These are phyloP conservation scores for Sistotremastrum niveocremeum DNA, from an alignment of 768 basidiomycete genomes.

Conservation along the genomic window DNA sequence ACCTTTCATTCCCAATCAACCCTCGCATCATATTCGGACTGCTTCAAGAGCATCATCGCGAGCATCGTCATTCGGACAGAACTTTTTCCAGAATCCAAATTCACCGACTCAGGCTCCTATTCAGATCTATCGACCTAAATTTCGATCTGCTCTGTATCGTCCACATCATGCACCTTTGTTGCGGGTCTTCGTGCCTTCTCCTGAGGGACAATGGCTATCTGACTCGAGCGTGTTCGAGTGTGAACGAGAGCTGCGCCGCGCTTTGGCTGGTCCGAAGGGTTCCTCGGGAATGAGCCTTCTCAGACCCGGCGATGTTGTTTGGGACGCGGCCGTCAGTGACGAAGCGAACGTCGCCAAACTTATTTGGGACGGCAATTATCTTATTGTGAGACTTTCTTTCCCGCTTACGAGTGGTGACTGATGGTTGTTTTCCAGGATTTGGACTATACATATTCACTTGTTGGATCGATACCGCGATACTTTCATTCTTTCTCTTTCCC, in stretches of 20 bases:
- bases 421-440: slow-evolving; percentile 43
- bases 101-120: slow-evolving; percentile 4
- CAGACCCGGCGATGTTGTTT: slow-evolving; percentile 69
- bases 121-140: slow-evolving; percentile 13
- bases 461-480: slow-evolving; percentile 70
- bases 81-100: slow-evolving; percentile 1
- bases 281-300: slow-evolving; percentile 28
- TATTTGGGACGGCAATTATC: slow-evolving; percentile 81
- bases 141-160: slow-evolving; percentile 61
- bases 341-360: slow-evolving; percentile 75
- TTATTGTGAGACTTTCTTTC: slow-evolving; percentile 45
- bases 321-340: slow-evolving; percentile 78
- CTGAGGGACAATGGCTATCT: slow-evolving; percentile 77
- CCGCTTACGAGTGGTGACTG: slow-evolving; percentile 5
- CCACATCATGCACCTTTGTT: slow-evolving; percentile 61
- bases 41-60: slow-evolving; percentile 57
- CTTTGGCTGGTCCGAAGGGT: slow-evolving; percentile 30
- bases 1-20: neutral
- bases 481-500: slow-evolving; percentile 69
- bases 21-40: neutral
- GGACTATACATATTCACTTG: slow-evolving; percentile 65
- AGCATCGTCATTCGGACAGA: slow-evolving; percentile 25
- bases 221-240: slow-evolving; percentile 72
- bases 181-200: slow-evolving; percentile 74
- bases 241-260: slow-evolving; percentile 63